Evolutionary conservation across 1,284 basidiomycete species (phyloP).

Genomic region (Puccinia coronata): DNA sequence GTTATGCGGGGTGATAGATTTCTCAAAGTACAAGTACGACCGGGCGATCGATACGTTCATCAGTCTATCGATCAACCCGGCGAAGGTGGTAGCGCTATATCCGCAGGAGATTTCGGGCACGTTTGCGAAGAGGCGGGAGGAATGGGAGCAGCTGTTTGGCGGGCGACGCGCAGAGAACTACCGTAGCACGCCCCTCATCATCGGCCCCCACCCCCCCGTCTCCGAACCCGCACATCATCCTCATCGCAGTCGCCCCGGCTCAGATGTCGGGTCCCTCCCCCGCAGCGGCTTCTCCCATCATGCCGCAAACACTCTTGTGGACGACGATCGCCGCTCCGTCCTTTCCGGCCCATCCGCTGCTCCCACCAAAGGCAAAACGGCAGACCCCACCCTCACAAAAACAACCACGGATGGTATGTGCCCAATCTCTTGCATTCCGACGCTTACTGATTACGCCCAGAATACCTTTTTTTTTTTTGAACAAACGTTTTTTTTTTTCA

Average conservation of each 20-base stretch:
- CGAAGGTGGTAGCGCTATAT: slow-evolving; percentile 87
- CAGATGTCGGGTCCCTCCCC: slow-evolving; percentile 22
- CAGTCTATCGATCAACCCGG: slow-evolving; percentile 84
- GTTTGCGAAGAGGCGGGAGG: slow-evolving; percentile 67
- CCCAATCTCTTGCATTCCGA: neutral
- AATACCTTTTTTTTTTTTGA: neutral
- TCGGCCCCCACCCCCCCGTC: neutral
- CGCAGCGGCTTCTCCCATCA: slow-evolving; percentile 18
- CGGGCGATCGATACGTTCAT: slow-evolving; percentile 83
- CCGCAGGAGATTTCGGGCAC: slow-evolving; percentile 78
- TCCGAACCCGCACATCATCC: neutral
- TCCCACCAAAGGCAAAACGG: slow-evolving; percentile 22
- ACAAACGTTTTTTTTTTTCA: neutral
- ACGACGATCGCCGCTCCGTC: slow-evolving; percentile 38
- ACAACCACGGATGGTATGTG: slow-evolving; percentile 22
- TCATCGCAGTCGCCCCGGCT: slow-evolving; percentile 4
- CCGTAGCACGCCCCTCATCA: neutral
- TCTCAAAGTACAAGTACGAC: slow-evolving; percentile 70
- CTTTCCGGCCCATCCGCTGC: slow-evolving; percentile 15
- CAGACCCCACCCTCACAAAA: slow-evolving; percentile 4
- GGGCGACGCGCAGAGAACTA: slow-evolving; percentile 61
- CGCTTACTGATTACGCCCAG: too few relatives aligned
- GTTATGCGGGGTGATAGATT: slow-evolving; percentile 71
- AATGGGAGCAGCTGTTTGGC: slow-evolving; percentile 85
- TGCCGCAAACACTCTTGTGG: neutral